A percentile compares a stretch with the other conserved stretches of the same genome.
phyloP scores from a whole-genome alignment of 2,329 filamentous ascomycete species.

The Neonectria hederae region DNA sequence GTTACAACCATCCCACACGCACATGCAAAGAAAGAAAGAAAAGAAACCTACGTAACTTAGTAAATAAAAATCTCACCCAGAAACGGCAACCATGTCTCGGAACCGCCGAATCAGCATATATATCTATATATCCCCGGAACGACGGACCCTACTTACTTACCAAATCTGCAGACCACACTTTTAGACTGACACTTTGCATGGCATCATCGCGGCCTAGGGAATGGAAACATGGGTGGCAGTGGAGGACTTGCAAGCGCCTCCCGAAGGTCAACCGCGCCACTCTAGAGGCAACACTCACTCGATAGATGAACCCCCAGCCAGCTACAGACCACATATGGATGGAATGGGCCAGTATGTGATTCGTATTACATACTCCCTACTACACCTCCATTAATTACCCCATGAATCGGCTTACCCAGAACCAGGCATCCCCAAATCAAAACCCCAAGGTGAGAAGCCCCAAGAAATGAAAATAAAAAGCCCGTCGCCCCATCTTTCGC shows the following conservation, averaged over 20 bases:
- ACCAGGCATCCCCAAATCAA: background rate
- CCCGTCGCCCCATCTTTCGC: slow-evolving; percentile 26
- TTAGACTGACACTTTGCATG: slow-evolving; percentile 7
- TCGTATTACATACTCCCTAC: background rate
- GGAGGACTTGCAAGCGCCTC: background rate
- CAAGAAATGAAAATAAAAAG: background rate
- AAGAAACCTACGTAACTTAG: background rate
- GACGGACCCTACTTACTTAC: slow-evolving; percentile 17
- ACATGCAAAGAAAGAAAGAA: background rate
- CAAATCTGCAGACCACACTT: slow-evolving; percentile 8
- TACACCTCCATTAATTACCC: slow-evolving; percentile 5
- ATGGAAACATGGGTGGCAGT: slow-evolving; percentile 12
- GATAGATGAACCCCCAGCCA: slow-evolving; percentile 15
- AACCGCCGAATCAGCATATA: slow-evolving; percentile 36
- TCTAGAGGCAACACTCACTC: background rate
- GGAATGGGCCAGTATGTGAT: slow-evolving; percentile 1
- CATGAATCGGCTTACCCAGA: slow-evolving; percentile 2
- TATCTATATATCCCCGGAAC: slow-evolving; percentile 29
- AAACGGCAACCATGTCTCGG: slow-evolving; percentile 25
- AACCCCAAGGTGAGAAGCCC: slow-evolving; percentile 5
- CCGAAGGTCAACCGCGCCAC: slow-evolving; percentile 4
- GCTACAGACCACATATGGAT: background rate
- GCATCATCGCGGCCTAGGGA: slow-evolving; percentile 1
- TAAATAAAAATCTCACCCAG: background rate
- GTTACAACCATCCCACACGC: slow-evolving; percentile 7